Evolutionary conservation across 2,329 filamentous ascomycete species (phyloP).

Genomic region (Hypocrella siamensis): DNA sequence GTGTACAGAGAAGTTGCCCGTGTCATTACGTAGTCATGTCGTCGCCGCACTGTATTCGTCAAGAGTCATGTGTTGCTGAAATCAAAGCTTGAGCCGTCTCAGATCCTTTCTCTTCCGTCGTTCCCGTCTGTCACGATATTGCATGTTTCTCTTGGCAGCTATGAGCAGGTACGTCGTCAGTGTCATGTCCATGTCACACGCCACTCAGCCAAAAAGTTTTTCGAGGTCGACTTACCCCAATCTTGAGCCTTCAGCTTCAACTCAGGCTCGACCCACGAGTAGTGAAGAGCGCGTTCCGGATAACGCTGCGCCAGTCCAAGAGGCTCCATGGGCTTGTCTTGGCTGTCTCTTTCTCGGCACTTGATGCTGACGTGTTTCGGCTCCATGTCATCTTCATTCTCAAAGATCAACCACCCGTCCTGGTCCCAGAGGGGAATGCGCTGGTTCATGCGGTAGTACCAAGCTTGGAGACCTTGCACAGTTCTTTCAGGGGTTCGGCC

Average conservation of each 20-base stretch:
- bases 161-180: neutral
- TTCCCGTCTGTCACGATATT: slow-evolving; percentile 20
- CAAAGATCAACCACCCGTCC: slow-evolving; percentile 23
- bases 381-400: slow-evolving; percentile 21
- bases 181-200: neutral
- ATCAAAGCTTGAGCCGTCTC: slow-evolving; percentile 20
- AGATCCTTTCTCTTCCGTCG: slow-evolving; percentile 22
- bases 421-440: slow-evolving; percentile 23
- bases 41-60: too few species aligned
- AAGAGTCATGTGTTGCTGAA: slow-evolving; percentile 1
- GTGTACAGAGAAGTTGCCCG: too few species aligned
- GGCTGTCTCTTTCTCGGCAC: slow-evolving; percentile 21
- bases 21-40: too few species aligned
- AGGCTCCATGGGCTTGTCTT: slow-evolving; percentile 19
- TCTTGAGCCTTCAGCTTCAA: slow-evolving; percentile 20
- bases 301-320: slow-evolving; percentile 25
- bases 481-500: slow-evolving; percentile 20
- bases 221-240: slow-evolving; percentile 20
- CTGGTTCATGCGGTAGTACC: slow-evolving; percentile 28
- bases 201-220: too few species aligned
- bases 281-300: slow-evolving; percentile 29
- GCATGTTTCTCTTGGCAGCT: slow-evolving; percentile 19
- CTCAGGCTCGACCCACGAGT: slow-evolving; percentile 26
- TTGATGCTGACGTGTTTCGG: slow-evolving; percentile 21
- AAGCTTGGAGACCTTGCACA: slow-evolving; percentile 24